These are phyloP conservation scores for Tulasnella sp. DNA, from an alignment of 768 basidiomycete genomes.

Conservation along the genomic window DNA sequence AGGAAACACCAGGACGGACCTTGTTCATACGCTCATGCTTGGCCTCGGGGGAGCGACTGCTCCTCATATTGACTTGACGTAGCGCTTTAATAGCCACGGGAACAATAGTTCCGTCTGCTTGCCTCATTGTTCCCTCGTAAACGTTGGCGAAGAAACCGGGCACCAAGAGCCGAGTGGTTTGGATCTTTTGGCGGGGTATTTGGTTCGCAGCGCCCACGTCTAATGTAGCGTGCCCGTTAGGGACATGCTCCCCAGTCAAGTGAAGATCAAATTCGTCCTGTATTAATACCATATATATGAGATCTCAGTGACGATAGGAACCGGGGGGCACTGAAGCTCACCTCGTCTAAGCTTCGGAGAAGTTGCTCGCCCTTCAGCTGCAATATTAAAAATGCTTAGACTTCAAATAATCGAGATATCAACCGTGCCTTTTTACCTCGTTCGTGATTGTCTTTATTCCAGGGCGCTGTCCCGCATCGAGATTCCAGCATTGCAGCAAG, in stretches of 20 bases:
- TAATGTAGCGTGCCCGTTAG: neutral
- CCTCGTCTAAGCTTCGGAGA: too few relatives aligned
- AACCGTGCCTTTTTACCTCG: neutral
- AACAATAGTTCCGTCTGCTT: neutral
- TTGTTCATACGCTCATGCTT: neutral
- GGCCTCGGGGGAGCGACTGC: neutral
- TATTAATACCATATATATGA: too few relatives aligned
- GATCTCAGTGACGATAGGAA: too few relatives aligned
- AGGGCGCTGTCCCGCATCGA: neutral
- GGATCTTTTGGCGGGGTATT: neutral
- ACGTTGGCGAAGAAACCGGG: neutral
- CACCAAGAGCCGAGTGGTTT: neutral
- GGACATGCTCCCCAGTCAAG: neutral
- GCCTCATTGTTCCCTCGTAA: neutral
- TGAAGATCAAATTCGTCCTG: neutral
- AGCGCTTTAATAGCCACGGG: neutral
- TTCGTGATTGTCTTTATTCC: neutral
- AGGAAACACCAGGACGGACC: neutral
- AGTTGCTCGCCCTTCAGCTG: too few relatives aligned
- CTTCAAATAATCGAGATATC: too few relatives aligned
- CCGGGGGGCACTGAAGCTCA: too few relatives aligned
- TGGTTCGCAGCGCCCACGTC: neutral
- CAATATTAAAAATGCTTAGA: too few relatives aligned
- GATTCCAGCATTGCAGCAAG: neutral
- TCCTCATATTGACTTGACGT: neutral